Percentiles rank a stretch among this genome's conserved stretches.
phyloP scores from a whole-genome alignment of 495 filamentous ascomycete species.

The Aspergillus saccharolyticus region DNA sequence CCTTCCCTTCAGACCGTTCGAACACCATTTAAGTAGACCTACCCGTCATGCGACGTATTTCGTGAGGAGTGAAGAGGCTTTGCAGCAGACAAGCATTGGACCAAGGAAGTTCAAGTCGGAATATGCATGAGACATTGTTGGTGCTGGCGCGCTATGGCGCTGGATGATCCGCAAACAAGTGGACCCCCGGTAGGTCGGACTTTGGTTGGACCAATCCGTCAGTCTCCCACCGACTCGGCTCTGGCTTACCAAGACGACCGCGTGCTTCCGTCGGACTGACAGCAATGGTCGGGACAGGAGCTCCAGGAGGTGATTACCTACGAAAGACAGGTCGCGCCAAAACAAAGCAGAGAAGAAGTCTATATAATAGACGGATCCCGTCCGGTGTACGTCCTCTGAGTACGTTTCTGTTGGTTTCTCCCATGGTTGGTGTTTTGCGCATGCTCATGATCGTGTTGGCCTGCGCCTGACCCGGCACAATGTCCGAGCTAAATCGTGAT shows the following conservation, averaged over 20 bases:
- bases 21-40: not conserved
- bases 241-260: not conserved
- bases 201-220: not conserved
- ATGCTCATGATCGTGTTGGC: not conserved
- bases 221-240: not conserved
- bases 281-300: not conserved
- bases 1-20: no score
- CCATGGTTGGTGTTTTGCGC: not conserved
- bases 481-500: not conserved
- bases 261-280: not conserved
- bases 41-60: not conserved
- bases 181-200: not conserved
- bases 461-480: not conserved
- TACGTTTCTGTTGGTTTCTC: not conserved
- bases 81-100: not conserved
- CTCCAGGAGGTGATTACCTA: not conserved
- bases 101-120: not conserved
- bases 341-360: not conserved
- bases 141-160: not conserved
- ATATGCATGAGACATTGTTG: constrained; percentile 4
- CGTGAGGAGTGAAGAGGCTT: not conserved
- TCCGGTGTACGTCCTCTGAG: not conserved
- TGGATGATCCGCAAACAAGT: constrained; percentile 1
- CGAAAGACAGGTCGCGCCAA: not conserved
- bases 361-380: not conserved